Percentiles rank a stretch among this genome's conserved stretches.
Evolutionary conservation across 2,329 filamentous ascomycete genomes (phyloP).

Genomic region (Epichloe amarillans): DNA sequence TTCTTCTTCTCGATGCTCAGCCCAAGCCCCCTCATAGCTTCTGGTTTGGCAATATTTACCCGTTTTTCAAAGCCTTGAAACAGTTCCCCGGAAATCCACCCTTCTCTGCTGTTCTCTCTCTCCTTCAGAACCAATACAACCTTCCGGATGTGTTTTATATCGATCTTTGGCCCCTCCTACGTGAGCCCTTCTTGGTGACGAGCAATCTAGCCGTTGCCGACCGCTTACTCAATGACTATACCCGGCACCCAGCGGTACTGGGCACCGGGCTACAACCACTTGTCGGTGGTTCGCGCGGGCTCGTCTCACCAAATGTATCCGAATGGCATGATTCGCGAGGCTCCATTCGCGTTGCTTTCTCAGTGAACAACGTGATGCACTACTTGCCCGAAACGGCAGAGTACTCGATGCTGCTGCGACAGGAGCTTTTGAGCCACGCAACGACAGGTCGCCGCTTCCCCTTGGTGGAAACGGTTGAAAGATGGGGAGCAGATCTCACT

Average conservation of each 20-base stretch:
- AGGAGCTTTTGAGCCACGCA: not conserved
- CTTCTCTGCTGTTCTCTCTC: not conserved
- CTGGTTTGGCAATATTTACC: not conserved
- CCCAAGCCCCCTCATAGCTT: conserved; percentile 2
- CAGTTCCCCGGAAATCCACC: not conserved
- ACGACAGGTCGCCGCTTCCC: not conserved
- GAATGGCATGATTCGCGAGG: conserved; percentile 3
- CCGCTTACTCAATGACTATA: conserved; percentile 1
- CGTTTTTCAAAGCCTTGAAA: not conserved
- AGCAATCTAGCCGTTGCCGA: not conserved
- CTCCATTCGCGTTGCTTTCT: not conserved
- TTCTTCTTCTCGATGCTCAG: not conserved
- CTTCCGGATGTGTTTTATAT: conserved; percentile 1
- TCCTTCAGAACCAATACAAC: not conserved
- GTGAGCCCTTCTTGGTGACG: not conserved
- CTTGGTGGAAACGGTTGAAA: not conserved
- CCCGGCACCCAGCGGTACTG: not conserved
- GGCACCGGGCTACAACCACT: not conserved
- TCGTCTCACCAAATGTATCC: not conserved
- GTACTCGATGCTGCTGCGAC: not conserved
- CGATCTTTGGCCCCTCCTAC: not conserved
- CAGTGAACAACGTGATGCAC: not conserved
- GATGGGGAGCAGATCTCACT: conserved; percentile 1
- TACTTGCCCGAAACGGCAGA: conserved; percentile 1
- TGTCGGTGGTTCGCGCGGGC: not conserved